A percentile compares a stretch with the other conserved stretches of the same genome.
Conservation (phyloP, 2,329 filamentous ascomycete species). For the Neonectria ditissima region DNA sequence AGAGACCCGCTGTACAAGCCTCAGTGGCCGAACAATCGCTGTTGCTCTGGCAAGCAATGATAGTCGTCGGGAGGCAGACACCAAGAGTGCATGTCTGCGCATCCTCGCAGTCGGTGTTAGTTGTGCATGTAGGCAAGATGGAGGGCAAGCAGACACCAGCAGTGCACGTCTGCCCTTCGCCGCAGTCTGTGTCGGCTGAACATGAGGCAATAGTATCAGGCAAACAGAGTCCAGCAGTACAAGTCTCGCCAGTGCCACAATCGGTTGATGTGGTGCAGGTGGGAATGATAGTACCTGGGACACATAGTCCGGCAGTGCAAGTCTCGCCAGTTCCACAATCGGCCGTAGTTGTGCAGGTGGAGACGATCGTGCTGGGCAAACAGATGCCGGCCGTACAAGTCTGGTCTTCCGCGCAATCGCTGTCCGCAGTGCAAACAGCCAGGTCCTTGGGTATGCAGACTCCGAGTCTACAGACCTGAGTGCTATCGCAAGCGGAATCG, state of each 20-base stretch:
- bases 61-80: not conserved
- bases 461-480: conserved; percentile 8
- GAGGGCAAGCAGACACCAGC: conserved; percentile 8
- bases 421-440: not conserved
- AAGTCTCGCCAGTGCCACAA: not conserved
- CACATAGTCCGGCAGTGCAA: not conserved
- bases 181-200: not conserved
- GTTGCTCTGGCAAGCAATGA: not conserved
- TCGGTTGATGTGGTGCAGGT: not conserved
- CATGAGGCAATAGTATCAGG: conserved; percentile 5
- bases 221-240: conserved; percentile 2
- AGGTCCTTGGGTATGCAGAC: conserved; percentile 4
- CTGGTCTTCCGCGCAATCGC: not conserved
- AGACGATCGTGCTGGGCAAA: not conserved
- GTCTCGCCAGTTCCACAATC: not conserved
- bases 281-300: not conserved
- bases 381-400: conserved; percentile 10
- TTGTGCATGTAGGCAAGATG: not conserved
- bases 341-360: not conserved
- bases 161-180: not conserved
- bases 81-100: conserved; percentile 6
- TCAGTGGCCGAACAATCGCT: conserved; percentile 1
- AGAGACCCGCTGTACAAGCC: conserved; percentile 5
- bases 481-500: not conserved
- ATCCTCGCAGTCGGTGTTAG: not conserved